A percentile compares a stretch with the other conserved stretches of the same genome.
Evolutionary conservation across 1,284 basidiomycete genomes (phyloP).

Genomic region (Violaceomyces palustris): DNA sequence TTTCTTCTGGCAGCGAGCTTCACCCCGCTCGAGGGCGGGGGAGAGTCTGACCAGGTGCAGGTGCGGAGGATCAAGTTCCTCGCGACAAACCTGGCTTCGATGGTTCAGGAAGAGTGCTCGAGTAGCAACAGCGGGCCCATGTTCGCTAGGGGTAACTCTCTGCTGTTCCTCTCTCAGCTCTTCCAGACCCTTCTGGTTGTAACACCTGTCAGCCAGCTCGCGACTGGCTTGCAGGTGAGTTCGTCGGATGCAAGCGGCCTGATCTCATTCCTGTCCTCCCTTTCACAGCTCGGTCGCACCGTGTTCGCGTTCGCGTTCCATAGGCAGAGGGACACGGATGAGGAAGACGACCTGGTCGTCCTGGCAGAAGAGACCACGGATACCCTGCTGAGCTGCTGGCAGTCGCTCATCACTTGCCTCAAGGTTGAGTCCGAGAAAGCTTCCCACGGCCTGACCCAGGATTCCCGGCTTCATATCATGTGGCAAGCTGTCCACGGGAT

Average conservation of each 20-base stretch:
- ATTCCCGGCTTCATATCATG: conserved; percentile 6
- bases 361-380: conserved; percentile 32
- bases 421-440: conserved; percentile 9
- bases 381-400: conserved; percentile 27
- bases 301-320: conserved; percentile 31
- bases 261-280: conserved; percentile 17
- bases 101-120: conserved; percentile 19
- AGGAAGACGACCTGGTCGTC: conserved; percentile 33
- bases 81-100: conserved; percentile 14
- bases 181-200: conserved; percentile 24
- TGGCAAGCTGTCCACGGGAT: conserved; percentile 19
- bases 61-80: conserved; percentile 17
- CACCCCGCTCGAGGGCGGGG: conserved; percentile 1
- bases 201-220: conserved; percentile 14
- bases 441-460: not conserved
- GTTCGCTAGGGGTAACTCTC: conserved; percentile 19
- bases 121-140: conserved; percentile 5
- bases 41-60: too few species aligned
- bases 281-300: conserved; percentile 14
- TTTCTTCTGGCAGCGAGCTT: conserved; percentile 21
- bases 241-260: conserved; percentile 3
- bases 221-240: conserved; percentile 3
- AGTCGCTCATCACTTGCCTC: conserved; percentile 9
- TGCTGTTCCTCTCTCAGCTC: conserved; percentile 27
- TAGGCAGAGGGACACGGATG: conserved; percentile 15